Evolutionary conservation across 257 asterid genomes (phyloP), one percentile per base, ranked within the genome.

Genomic region (Solanum bulbocastanum): DNA sequence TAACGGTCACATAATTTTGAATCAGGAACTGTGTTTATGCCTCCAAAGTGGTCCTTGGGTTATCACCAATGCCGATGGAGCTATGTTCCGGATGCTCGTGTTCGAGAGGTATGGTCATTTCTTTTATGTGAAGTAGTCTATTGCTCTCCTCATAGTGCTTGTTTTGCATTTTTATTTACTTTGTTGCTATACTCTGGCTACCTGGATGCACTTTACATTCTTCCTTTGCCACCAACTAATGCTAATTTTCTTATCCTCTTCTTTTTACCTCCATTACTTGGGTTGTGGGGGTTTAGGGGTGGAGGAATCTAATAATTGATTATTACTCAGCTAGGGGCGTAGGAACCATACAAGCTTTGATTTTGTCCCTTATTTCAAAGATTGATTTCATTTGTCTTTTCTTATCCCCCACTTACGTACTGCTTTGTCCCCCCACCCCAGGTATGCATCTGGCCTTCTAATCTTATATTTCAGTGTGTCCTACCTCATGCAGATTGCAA

Each of bases 41-140:
- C 99, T 44, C 99, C 99, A 56, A 97, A 94, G 89, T 97, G 99
- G 99, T 91, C 99, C 85, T 89, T 97, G 93, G 99, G 99, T 40
- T 97, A 97, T 92, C 99, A 97, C 79, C 99, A 97, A 88, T 97
- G 99, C 89, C 99, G 99, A 75, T 97, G 98, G 98, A 97, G 99
- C 92, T 96, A 96, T 91, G 92, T 69, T 52, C 92, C 99, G 30
- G 99, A 94, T 89, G 90, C 93, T 82, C 93, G 98, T 89, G 99
- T 97, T 93, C 96, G 94, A 84, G 96, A 97, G 98, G 99, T 97
- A 16, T 87, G 88, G 87, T 83, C 79, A 52, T 85, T 87, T 79
- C 10, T 39, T 15, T 76, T 23, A 76, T 39, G 84, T 76, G 23
- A 76, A 40, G 18, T n/a, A 78, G 85, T 46, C 27, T 81, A 23